Evolutionary conservation across 768 basidiomycete genomes (phyloP).

Genomic region (Calocybe gangraenosa): DNA sequence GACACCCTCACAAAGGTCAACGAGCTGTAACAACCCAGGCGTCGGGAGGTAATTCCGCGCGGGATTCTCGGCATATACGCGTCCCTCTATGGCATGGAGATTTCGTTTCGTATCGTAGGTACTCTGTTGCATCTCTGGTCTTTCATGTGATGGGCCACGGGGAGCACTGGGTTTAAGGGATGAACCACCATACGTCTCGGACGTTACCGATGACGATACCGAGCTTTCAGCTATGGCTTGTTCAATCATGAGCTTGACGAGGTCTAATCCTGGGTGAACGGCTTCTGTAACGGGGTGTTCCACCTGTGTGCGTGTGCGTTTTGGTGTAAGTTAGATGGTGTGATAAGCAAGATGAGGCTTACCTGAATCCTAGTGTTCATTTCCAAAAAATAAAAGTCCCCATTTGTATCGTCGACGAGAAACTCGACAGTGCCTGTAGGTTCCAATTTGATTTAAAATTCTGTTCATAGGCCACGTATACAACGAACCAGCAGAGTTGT

Average conservation of each 20-base stretch:
- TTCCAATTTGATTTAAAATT: not conserved
- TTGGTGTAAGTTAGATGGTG: not conserved
- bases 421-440: slow-evolving; percentile 64
- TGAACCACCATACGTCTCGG: slow-evolving; percentile 8
- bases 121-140: slow-evolving; percentile 31
- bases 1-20: slow-evolving; percentile 28
- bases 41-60: slow-evolving; percentile 51
- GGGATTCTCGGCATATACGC: slow-evolving; percentile 51
- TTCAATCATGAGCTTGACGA: slow-evolving; percentile 61
- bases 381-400: slow-evolving; percentile 63
- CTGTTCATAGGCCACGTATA: no score
- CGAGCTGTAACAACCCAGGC: slow-evolving; percentile 59
- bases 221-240: slow-evolving; percentile 41
- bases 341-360: not conserved
- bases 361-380: slow-evolving; percentile 69
- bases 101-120: slow-evolving; percentile 24
- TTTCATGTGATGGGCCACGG: slow-evolving; percentile 8
- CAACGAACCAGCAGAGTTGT: slow-evolving; percentile 53
- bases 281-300: slow-evolving; percentile 67
- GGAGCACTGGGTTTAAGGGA: not conserved
- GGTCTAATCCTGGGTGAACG: slow-evolving; percentile 49
- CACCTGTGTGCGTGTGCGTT: slow-evolving; percentile 31
- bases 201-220: no score
- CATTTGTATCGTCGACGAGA: slow-evolving; percentile 50
- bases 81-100: slow-evolving; percentile 14